Evolutionary conservation across 1,139 yeast genomes (phyloP).

Genomic region (Blastobotrys indianensis): DNA sequence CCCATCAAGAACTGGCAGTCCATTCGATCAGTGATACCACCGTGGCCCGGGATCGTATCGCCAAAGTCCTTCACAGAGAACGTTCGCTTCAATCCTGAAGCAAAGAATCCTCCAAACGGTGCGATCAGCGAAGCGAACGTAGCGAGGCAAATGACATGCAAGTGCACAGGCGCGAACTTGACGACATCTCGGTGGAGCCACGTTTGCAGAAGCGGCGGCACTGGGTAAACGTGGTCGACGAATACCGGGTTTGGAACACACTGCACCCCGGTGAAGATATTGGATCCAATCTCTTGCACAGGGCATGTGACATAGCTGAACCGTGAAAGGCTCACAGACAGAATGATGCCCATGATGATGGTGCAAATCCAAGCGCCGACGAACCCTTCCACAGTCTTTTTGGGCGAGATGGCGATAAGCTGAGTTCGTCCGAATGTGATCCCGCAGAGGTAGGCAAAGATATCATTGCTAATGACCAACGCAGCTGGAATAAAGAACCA

Average conservation of each 20-base stretch:
- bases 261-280: conserved; percentile 53
- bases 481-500: conserved; percentile 95
- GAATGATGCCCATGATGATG: conserved; percentile 60
- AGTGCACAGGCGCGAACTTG: conserved; percentile 75
- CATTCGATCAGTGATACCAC: conserved; percentile 95
- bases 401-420: conserved; percentile 88
- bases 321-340: conserved; percentile 58
- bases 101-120: conserved; percentile 98
- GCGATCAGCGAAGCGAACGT: conserved; percentile 96
- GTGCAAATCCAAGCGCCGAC: conserved; percentile 98
- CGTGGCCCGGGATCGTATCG: conserved; percentile 94
- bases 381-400: conserved; percentile 96
- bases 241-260: conserved; percentile 90
- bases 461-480: conserved; percentile 88
- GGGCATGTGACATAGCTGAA: conserved; percentile 85
- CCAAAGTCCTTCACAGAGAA: conserved; percentile 92
- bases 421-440: conserved; percentile 93
- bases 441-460: conserved; percentile 95
- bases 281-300: conserved; percentile 55
- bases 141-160: conserved; percentile 81
- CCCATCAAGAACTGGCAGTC: conserved; percentile 99
- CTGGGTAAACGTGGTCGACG: conserved; percentile 65
- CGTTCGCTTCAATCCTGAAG: conserved; percentile 95
- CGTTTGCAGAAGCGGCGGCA: conserved; percentile 61
- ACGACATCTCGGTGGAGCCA: conserved; percentile 45